Evolutionary conservation across 179 eudicot species (phyloP).

Genomic region (Dionaea muscipula): DNA sequence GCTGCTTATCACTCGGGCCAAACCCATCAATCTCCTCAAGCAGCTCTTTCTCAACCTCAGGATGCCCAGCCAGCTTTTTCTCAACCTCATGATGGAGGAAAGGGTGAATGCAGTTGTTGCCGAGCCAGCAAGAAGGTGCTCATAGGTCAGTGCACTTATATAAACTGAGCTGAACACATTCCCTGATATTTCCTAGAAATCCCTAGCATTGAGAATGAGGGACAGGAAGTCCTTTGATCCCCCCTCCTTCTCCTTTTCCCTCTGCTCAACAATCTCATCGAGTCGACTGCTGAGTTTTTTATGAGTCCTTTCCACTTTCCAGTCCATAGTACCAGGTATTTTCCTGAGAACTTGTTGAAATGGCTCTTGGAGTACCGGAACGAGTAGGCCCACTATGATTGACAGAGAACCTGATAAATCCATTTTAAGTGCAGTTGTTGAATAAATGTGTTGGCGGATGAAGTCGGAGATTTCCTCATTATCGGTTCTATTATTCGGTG

Average conservation of each 20-base stretch:
- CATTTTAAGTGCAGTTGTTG: slow-evolving; percentile 83
- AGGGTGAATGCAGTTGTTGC: slow-evolving; percentile 81
- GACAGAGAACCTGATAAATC: slow-evolving; percentile 85
- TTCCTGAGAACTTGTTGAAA: slow-evolving; percentile 57
- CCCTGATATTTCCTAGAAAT: slow-evolving; percentile 29
- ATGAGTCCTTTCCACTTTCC: slow-evolving; percentile 52
- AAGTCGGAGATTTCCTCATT: slow-evolving; percentile 37
- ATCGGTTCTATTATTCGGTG: slow-evolving; percentile 8
- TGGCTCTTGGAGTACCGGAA: slow-evolving; percentile 75
- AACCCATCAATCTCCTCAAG: slow-evolving; percentile 67
- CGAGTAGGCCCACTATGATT: slow-evolving; percentile 56
- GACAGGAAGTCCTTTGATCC: slow-evolving; percentile 69
- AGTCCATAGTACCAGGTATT: slow-evolving; percentile 73
- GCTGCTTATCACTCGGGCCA: slow-evolving; percentile 45
- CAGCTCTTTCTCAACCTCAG: slow-evolving; percentile 66
- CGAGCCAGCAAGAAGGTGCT: slow-evolving; percentile 78
- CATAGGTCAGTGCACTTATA: slow-evolving; percentile 74
- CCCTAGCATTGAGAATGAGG: slow-evolving; percentile 58
- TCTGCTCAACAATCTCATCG: slow-evolving; percentile 44
- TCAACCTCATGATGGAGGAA: slow-evolving; percentile 55
- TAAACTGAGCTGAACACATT: slow-evolving; percentile 60
- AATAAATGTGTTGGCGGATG: slow-evolving; percentile 69
- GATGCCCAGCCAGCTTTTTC: slow-evolving; percentile 72
- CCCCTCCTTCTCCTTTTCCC: slow-evolving; percentile 29
- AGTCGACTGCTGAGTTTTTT: slow-evolving; percentile 35